Percentiles rank a stretch among this genome's conserved stretches.
These are phyloP conservation scores for Aleurites moluccanus DNA, from an alignment of 441 rosid species.

Conservation along the genomic window DNA sequence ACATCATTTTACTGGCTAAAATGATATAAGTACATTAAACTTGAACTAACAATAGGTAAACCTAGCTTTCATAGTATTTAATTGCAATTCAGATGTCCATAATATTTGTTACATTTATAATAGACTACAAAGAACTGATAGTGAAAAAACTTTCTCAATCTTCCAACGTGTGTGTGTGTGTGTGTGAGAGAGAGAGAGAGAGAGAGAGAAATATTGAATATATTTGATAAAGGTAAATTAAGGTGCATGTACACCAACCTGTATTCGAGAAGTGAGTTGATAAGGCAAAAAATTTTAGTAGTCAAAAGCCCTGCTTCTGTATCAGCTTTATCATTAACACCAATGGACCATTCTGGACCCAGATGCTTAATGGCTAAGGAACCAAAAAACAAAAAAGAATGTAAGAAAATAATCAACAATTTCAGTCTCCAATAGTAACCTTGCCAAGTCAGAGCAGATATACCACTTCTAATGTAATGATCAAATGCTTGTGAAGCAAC, in stretches of 20 bases:
- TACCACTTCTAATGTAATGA: conserved; percentile 57
- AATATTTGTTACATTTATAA: neutral
- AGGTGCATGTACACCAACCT: conserved; percentile 41
- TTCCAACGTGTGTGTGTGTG: too few relatives aligned
- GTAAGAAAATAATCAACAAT: conserved; percentile 11
- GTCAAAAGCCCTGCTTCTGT: conserved; percentile 55
- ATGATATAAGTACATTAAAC: neutral
- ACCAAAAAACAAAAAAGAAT: conserved; percentile 11
- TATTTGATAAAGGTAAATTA: conserved; percentile 9
- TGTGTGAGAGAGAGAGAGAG: neutral
- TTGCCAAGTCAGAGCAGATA: conserved; percentile 16
- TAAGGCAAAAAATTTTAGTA: conserved; percentile 54
- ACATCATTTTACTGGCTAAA: neutral
- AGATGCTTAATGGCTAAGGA: conserved; percentile 17
- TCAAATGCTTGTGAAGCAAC: conserved; percentile 50
- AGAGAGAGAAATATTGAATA: neutral
- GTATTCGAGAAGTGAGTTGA: conserved; percentile 66
- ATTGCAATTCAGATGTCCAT: neutral
- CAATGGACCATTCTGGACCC: conserved; percentile 48
- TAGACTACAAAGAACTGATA: neutral
- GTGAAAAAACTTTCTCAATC: neutral
- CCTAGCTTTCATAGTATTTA: neutral
- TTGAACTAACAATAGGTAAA: neutral
- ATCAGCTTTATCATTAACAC: conserved; percentile 32
- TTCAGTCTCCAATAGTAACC: conserved; percentile 9